phyloP scores from a whole-genome alignment of 208 protist species.

The Leishmania arabica region DNA sequence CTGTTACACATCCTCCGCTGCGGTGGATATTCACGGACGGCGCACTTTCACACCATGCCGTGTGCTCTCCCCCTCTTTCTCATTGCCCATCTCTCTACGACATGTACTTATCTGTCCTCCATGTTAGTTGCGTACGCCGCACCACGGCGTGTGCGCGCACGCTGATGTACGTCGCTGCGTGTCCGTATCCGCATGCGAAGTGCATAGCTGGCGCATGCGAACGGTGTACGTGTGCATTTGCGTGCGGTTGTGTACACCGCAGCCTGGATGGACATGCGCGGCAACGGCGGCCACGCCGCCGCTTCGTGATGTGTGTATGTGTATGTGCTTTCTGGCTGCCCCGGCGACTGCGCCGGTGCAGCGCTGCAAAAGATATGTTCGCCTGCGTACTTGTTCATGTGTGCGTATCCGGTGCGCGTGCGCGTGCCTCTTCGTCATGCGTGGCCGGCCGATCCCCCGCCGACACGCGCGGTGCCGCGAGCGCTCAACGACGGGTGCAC shows the following conservation, averaged over 20 bases:
- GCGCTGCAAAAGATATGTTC: not conserved
- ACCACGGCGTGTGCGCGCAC: not conserved
- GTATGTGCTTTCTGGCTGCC: not conserved
- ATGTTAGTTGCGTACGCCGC: not conserved
- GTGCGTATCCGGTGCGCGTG: not conserved
- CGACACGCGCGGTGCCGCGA: not conserved
- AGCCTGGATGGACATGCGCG: not conserved
- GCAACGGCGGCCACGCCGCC: not conserved
- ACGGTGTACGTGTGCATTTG: no score
- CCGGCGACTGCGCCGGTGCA: not conserved
- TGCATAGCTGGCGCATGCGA: no score
- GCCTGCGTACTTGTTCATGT: not conserved
- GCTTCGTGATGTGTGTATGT: not conserved
- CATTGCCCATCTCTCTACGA: no score
- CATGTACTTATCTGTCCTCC: not conserved
- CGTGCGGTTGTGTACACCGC: not conserved
- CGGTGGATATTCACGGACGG: no score
- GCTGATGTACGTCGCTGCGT: no score
- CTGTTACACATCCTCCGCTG: no score
- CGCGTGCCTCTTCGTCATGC: not conserved
- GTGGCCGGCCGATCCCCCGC: not conserved
- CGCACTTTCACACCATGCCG: no score
- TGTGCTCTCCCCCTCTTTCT: no score
- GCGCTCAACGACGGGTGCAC: not conserved
- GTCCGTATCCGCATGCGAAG: no score